A percentile compares a stretch with the other conserved stretches of the same genome.
Conservation (phyloP, 1,284 basidiomycete genomes). For the Ustilago esculenta region DNA sequence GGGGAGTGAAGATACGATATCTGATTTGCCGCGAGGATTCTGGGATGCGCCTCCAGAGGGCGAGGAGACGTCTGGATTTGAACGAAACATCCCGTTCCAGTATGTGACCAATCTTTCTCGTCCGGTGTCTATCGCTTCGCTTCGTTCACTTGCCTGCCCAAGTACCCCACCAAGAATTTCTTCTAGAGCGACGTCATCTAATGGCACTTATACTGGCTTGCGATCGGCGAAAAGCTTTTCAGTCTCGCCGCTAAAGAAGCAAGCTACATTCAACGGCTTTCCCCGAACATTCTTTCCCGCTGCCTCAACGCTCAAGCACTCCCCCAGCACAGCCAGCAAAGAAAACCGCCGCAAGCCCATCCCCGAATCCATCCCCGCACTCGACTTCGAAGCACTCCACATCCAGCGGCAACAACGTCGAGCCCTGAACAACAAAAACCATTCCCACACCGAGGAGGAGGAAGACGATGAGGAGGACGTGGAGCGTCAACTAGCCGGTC, state of each 20-base stretch:
- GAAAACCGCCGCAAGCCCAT: conserved; percentile 12
- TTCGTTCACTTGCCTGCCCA: conserved; percentile 31
- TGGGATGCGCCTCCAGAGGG: conserved; percentile 4
- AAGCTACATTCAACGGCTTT: conserved; percentile 39
- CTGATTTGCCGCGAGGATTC: conserved; percentile 11
- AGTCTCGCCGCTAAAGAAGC: conserved; percentile 17
- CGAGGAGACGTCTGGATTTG: conserved; percentile 1
- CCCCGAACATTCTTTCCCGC: conserved; percentile 23
- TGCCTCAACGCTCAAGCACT: conserved; percentile 8
- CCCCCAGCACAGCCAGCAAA: conserved; percentile 14
- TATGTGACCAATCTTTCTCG: conserved; percentile 35
- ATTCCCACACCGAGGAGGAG: neutral
- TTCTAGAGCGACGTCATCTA: conserved; percentile 18
- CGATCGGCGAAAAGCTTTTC: conserved; percentile 24
- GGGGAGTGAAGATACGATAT: conserved; percentile 23
- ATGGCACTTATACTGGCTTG: conserved; percentile 20
- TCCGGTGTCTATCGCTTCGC: conserved; percentile 35
- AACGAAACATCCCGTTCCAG: conserved; percentile 25
- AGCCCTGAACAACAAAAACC: neutral
- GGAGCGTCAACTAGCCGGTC: conserved; percentile 18
- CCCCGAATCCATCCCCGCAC: conserved; percentile 13
- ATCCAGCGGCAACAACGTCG: conserved; percentile 8
- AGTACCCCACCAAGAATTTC: conserved; percentile 34
- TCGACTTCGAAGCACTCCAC: conserved; percentile 21
- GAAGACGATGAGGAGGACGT: conserved; percentile 14